Evolutionary conservation across 352 stramenopile genomes (phyloP), one percentile per base, ranked within the genome.

Genomic region (Phytophthora cajani): DNA sequence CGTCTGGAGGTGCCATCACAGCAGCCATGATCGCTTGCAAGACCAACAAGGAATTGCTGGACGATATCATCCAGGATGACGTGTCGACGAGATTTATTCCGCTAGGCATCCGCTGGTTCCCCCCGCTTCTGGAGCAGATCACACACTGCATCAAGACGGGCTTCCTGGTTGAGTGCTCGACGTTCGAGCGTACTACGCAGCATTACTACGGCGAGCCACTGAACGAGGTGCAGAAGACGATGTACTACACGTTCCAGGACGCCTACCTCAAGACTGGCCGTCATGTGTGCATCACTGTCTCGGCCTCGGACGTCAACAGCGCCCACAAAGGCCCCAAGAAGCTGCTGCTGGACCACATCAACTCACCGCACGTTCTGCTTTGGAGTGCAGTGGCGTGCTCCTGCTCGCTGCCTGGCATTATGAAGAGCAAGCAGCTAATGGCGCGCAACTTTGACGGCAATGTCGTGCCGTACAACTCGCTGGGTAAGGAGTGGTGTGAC

Each of bases 281-380:
- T 58, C 89, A 98, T 78, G 89, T 98, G 55, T 98, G 93, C 71
- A 98, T 98, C 72, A 98, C 94, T 0, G 94, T 98, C 5, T 97
- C 93, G 0, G 93, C 93, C 9, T 97, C 85, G 21, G 87, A 95
- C 52, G 79, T 86, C 85, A 99, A 86, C 77, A 96, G 66, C 80
- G 58, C 70, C 0, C 94, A 82, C 82, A 97, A 78, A 54, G 81
- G 80, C 0, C 80, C 85, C 7, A 88, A 92, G 61, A 93, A 92
- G 60, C 77, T 98, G 40, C 74, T 98, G 65, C 66, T 98, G 54
- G 98, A 98, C 80, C 93, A 98, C 76, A 92, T 98, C 66, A 97
- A 85, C 53, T 98, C 95, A 16, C 95, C 95, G 1, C 88, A 98
- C 69, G 93, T 98, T 16, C 89, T 97, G 17, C 75, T 98, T 33